phyloP scores from a whole-genome alignment of 2,329 filamentous ascomycete species.

The Exophiala aquamarina region DNA sequence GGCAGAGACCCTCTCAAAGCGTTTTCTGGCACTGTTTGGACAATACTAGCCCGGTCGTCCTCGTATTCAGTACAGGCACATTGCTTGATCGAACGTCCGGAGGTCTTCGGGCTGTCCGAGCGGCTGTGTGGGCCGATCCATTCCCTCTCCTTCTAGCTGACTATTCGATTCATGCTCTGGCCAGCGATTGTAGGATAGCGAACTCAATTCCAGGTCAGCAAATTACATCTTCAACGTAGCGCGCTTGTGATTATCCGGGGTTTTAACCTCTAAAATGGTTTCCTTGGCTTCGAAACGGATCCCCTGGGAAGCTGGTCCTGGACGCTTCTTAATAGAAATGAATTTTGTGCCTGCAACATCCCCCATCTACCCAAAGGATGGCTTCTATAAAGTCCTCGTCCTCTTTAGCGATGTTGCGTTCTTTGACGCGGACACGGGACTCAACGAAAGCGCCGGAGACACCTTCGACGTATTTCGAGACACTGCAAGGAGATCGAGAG shows the following conservation, averaged over 20 bases:
- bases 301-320: background rate
- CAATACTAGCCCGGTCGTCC: no score
- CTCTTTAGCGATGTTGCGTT: background rate
- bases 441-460: slow-evolving; percentile 9
- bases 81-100: no score
- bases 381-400: slow-evolving; percentile 31
- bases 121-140: no score
- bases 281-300: background rate
- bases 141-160: no score
- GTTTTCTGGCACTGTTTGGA: no score
- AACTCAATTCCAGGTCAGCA: no score
- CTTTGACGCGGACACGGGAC: slow-evolving; percentile 12
- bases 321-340: background rate
- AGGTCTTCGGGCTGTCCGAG: no score
- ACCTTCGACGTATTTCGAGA: slow-evolving; percentile 25
- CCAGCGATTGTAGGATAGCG: no score
- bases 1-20: no score
- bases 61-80: no score
- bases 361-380: slow-evolving; percentile 7
- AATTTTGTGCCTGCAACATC: background rate
- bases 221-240: background rate
- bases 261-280: background rate
- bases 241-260: background rate
- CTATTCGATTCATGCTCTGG: no score
- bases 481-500: no score